Conservation (phyloP, 1,284 basidiomycete genomes). For the Cutaneotrichosporon cavernicola region DNA sequence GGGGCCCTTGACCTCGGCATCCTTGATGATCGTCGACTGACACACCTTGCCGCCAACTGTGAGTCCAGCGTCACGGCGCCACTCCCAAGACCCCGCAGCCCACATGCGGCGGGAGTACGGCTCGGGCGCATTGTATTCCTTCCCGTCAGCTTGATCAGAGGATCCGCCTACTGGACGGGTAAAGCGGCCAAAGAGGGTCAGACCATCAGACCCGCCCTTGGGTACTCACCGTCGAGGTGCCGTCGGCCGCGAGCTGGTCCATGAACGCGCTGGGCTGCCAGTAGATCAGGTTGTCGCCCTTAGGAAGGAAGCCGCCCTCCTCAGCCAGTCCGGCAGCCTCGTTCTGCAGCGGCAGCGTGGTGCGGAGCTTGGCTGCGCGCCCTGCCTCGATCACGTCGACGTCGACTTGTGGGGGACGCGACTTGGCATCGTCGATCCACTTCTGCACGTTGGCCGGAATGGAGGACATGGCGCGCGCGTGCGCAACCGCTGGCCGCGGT, state of each 20-base stretch:
- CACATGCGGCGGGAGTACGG: constrained; percentile 80
- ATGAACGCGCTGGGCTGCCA: constrained; percentile 69
- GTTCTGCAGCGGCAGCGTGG: constrained; percentile 65
- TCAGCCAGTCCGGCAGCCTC: constrained; percentile 14
- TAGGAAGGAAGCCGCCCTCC: constrained; percentile 57
- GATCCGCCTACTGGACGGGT: constrained; percentile 23
- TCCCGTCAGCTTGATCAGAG: constrained; percentile 41
- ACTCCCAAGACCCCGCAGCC: constrained; percentile 71
- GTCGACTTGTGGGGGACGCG: constrained; percentile 16
- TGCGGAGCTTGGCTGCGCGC: constrained; percentile 32
- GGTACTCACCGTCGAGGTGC: constrained; percentile 59
- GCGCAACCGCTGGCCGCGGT: neutral
- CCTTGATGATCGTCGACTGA: constrained; percentile 59
- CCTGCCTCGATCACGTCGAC: constrained; percentile 27
- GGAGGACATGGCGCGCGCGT: neutral
- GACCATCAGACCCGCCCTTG: neutral
- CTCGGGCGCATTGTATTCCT: constrained; percentile 59
- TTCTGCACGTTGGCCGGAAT: neutral
- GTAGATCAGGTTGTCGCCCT: constrained; percentile 71
- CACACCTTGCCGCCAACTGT: constrained; percentile 60
- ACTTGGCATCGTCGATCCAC: constrained; percentile 34
- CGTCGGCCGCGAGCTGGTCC: constrained; percentile 62
- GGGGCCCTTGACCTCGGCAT: constrained; percentile 66
- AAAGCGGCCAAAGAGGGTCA: neutral
- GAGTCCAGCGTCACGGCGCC: constrained; percentile 57